Base-by-base conservation (phyloP, 2,329 filamentous ascomycete species). In the Claviceps sp. region DNA sequence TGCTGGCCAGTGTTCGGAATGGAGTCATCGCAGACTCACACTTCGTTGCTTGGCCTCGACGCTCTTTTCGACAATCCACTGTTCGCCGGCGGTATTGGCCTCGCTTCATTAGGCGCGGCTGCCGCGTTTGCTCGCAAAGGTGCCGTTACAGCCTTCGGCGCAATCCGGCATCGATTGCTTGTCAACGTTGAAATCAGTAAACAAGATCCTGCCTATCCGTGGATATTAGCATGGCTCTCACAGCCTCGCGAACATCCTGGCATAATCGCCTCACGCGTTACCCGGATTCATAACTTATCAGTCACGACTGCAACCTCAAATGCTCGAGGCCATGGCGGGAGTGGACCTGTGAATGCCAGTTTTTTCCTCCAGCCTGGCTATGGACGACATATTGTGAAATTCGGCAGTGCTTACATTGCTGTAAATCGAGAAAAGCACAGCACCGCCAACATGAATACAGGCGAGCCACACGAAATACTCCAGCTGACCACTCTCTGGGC, bases 171-270 rank as follows among this genome's bases (percentile, higher is more conserved):
- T 50, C 87, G 91, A 48, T 81, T 98, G 70, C 82, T 98, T 34
- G 88, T 97, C 61, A 89, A 96, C 62, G 82, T 98, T 61, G 93
- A 98, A 69, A 95, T 98, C 67, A 91, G 87, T 67, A 87, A 89
- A 64, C 87, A 91, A 61, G 93, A 98, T 69, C 82, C 89, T 45
- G 90, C 91, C 1, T 98, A 97, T 65, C 83, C 83, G 42, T 97
- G 90, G 91, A 82, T 98, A 43, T 76, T 98, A 9, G 84, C 90
- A 57, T 98, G 93, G 90, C 86, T 98, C 66, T 90, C 89, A 6
- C 78, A 88, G 52, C 88, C 89, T 57, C 87, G 89, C 49, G 77
- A 82, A 51, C 68, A 73, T 62, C 72, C 62, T 59, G 87, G 75
- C 55, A 85, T 76, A 62, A 69, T 84, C 38, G 74, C 75, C 20